Conservation (phyloP, 176 grass and related monocot genomes). For the Aegilops bicornis region DNA sequence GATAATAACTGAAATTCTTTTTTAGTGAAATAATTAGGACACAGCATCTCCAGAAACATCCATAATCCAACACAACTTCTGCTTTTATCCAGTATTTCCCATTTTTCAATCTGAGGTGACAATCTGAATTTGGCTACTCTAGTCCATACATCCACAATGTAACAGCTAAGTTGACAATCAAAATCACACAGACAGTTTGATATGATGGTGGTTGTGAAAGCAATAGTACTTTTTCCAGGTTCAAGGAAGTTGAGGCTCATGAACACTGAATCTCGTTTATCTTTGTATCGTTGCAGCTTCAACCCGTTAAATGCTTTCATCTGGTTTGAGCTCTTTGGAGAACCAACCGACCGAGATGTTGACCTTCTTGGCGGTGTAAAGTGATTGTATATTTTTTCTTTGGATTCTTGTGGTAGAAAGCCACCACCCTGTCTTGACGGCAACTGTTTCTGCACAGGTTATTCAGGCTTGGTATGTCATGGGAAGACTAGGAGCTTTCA, state of each 20-base stretch:
- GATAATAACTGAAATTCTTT: neutral
- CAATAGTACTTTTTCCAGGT: neutral
- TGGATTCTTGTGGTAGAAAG: conserved; percentile 25
- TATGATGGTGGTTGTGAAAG: neutral
- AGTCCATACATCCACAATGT: neutral
- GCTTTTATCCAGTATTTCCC: neutral
- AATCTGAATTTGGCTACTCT: neutral
- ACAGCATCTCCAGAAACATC: neutral
- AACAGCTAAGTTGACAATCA: neutral
- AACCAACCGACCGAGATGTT: conserved; percentile 78
- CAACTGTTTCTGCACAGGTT: conserved; percentile 37
- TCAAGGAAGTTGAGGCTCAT: neutral
- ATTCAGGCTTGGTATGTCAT: conserved; percentile 97
- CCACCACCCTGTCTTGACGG: conserved; percentile 2
- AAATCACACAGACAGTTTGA: neutral
- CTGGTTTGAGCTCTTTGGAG: conserved; percentile 92
- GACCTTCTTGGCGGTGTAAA: conserved; percentile 92
- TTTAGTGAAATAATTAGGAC: neutral
- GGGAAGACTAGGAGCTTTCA: conserved; percentile 87
- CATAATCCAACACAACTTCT: neutral
- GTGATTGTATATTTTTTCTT: conserved; percentile 12
- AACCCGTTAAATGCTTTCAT: conserved; percentile 79
- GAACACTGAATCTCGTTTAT: neutral
- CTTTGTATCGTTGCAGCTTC: conserved; percentile 56
- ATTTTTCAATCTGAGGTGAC: neutral